Base-by-base conservation (phyloP, 208 protist species). In the Leishmania amazonensis region DNA sequence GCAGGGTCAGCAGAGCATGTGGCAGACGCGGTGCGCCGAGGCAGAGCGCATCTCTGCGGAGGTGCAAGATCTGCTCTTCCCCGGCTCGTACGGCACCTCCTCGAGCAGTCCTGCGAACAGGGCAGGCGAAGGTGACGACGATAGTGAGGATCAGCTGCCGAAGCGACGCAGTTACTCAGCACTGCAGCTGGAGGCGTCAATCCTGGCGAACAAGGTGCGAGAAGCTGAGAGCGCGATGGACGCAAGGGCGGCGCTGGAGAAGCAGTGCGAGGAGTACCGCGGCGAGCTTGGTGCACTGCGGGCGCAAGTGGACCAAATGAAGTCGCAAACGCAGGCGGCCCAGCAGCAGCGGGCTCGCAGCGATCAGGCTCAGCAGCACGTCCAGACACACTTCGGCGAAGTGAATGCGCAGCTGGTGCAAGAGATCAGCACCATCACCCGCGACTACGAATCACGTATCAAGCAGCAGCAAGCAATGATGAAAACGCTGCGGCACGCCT, bases 401-500 rank as follows among this genome's bases (percentile, higher is more conserved):
- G 80, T 85, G 53, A 89, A 85, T 31, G 79, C 76, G 64, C 81
- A 88, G 75, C 83, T 93, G 9, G 47, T 78, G 71, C 77, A 88
- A 8, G 83, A 92, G 64, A 85, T 92, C 75, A 79, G 79, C 70
- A 86, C 81, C 45, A 74, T 88, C 47, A 84, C 79, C 21, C 82
- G 79, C 42, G 90, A 93, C 72, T 92, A 90, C 78, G 88, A 90
- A 71, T 79, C 74, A 6, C 90, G 90, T 24, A 75, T 96, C 21
- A 83, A 77, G 57, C 90, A 96, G 78, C 89, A 93, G 85, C 88
- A 96, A 75, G 81, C 86, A 2, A 87, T 91, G 71, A 85, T 94
- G 62, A 77, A 77, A 13, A 93, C 91, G 42, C 84, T 96, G 35
- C 90, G 90, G 28, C 58, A 79, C 47, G 86, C 91, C 0, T 78